A percentile compares a stretch with the other conserved stretches of the same genome.
These are phyloP conservation scores for Calvatia gigantea DNA, from an alignment of 768 basidiomycete species.

Conservation along the genomic window DNA sequence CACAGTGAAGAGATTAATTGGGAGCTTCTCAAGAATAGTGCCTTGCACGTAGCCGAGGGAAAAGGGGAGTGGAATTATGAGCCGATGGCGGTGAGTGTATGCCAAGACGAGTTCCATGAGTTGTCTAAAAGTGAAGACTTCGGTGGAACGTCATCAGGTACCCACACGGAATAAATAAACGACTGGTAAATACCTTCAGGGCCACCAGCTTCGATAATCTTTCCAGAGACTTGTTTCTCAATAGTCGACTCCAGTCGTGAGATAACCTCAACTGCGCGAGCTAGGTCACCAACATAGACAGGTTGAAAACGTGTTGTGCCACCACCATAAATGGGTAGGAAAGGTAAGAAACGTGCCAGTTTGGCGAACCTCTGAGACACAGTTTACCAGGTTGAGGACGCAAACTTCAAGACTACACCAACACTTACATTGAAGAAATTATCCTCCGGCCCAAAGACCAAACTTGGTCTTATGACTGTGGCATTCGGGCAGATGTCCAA, in stretches of 20 bases:
- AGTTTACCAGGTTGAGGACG: background rate
- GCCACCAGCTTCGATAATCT: constrained; percentile 43
- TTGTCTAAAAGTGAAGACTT: constrained; percentile 66
- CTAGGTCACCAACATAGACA: constrained; percentile 69
- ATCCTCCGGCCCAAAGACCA: constrained; percentile 76
- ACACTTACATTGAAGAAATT: constrained; percentile 65
- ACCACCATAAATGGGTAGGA: constrained; percentile 76
- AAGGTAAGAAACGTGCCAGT: constrained; percentile 57
- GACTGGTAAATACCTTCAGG: constrained; percentile 26
- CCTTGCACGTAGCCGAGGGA: constrained; percentile 63
- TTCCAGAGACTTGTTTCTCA: constrained; percentile 45
- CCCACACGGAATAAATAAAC: background rate
- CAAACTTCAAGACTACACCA: constrained; percentile 19
- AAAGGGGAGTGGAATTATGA: constrained; percentile 64
- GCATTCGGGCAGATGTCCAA: constrained; percentile 42
- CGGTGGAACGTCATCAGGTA: background rate
- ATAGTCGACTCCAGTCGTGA: constrained; percentile 41
- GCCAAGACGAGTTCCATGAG: constrained; percentile 62
- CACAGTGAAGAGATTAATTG: constrained; percentile 61
- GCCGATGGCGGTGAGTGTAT: constrained; percentile 48
- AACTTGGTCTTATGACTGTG: constrained; percentile 66
- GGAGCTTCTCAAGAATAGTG: constrained; percentile 58
- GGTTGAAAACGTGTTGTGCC: constrained; percentile 67
- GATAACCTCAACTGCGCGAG: constrained; percentile 55
- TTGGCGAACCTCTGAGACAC: constrained; percentile 53